Evolutionary conservation across 2,329 filamentous ascomycete genomes (phyloP), one percentile per base, ranked within the genome.

Genomic region (Dactylella cylindrospora): DNA sequence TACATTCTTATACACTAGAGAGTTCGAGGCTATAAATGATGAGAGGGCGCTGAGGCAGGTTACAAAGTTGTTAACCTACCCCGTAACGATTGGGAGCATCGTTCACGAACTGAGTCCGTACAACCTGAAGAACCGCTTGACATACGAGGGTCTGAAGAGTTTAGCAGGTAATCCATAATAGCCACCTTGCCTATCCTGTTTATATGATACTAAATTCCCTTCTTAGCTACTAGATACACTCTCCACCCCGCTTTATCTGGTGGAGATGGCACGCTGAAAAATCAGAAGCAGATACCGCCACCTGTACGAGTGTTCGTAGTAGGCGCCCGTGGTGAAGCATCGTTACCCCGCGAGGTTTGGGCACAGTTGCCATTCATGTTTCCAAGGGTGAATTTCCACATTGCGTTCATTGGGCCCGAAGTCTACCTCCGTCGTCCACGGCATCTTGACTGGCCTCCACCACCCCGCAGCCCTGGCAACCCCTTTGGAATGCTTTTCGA

Each of bases 61-160:
- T 20, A 98, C 93, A 1, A 83, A 90, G 66, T 79, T 98, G 67
- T 77, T 98, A 68, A 98, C 94, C 13, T 98, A 98, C 72, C 93
- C 93, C 1, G 76, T 93, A 60, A 97, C 93, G 0, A 82, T 98
- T 68, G 90, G 84, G 6, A 97, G 90, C 73, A 81, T 98, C 41
- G 74, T 98, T 53, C 90, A 97, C 73, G 94, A 98, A 72, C 75
- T 98, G 64, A 96, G 90, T 71, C 94, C 93, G 0, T 98, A 98
- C 73, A 85, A 79, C 70, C 81, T 96, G 65, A 84, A 85, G 62
- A 79, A 80, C 50, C 82, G 88, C 39, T 75, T 98, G 68, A 96
- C 90, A 0, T 76, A 81, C 0, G 94, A 98, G 73, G 93, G 93
- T 1, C 74, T 98, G 67, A 94, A 95, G 79, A 96, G 90, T 72